Evolutionary conservation across 108 stramenopile genomes (phyloP).

Genomic region (Nitzschia palea): DNA sequence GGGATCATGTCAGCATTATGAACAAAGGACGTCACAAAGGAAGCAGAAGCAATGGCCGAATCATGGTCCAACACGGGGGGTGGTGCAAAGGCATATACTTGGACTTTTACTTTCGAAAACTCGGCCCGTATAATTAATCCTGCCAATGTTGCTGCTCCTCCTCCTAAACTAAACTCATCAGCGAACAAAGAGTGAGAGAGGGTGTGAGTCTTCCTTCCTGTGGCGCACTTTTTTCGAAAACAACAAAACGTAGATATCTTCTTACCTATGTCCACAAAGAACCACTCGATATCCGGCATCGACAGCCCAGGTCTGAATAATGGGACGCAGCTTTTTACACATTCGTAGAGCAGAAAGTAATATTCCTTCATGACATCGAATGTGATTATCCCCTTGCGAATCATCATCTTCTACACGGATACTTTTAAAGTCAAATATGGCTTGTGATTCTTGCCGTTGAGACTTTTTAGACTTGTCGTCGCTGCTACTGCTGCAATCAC

Average conservation of each 20-base stretch:
- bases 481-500: constrained; percentile 41
- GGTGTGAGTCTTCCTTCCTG: too few relatives aligned
- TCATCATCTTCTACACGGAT: constrained; percentile 33
- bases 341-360: constrained; percentile 36
- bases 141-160: constrained; percentile 49
- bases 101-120: constrained; percentile 48
- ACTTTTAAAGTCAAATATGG: neutral
- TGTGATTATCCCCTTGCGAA: constrained; percentile 27
- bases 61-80: constrained; percentile 69
- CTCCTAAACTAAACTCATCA: constrained; percentile 39
- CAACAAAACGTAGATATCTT: neutral
- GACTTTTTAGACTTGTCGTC: too few relatives aligned
- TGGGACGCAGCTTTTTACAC: constrained; percentile 14
- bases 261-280: constrained; percentile 51
- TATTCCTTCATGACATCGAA: constrained; percentile 50
- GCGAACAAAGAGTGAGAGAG: neutral
- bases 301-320: constrained; percentile 13
- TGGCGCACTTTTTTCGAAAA: neutral
- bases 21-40: constrained; percentile 62
- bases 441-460: too few relatives aligned
- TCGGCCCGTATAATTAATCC: constrained; percentile 55
- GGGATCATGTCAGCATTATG: constrained; percentile 75
- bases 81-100: constrained; percentile 71
- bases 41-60: constrained; percentile 49
- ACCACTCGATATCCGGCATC: constrained; percentile 43